Percentiles rank a stretch among this genome's conserved stretches.
phyloP scores from a whole-genome alignment of 2,329 filamentous ascomycete genomes.

The Neurospora sp. region DNA sequence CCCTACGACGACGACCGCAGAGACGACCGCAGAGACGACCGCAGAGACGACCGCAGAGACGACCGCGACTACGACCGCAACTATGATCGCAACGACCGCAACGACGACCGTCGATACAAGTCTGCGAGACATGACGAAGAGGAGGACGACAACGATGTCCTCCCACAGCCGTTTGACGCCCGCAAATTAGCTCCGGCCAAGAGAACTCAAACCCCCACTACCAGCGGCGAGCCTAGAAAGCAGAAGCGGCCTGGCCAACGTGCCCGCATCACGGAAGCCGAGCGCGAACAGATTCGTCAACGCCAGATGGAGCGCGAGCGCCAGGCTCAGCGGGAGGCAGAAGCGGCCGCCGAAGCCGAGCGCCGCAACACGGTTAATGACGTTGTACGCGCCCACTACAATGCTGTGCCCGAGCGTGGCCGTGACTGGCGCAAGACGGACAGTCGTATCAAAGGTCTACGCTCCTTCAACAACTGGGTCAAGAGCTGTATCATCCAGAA shows the following conservation, averaged over 20 bases:
- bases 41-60: neutral
- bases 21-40: neutral
- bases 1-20: neutral
- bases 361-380: constrained; percentile 54
- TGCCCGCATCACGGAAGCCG: constrained; percentile 55
- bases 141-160: constrained; percentile 28
- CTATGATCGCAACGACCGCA: neutral
- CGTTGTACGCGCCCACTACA: constrained; percentile 89
- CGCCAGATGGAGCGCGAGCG: constrained; percentile 47
- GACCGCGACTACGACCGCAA: neutral
- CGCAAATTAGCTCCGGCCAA: constrained; percentile 48
- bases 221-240: constrained; percentile 43
- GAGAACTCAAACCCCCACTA: constrained; percentile 43
- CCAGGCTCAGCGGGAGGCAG: constrained; percentile 27
- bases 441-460: constrained; percentile 87
- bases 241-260: constrained; percentile 59
- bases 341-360: constrained; percentile 26
- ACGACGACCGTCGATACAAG: constrained; percentile 10
- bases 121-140: constrained; percentile 18
- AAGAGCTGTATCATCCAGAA: constrained; percentile 97
- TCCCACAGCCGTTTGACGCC: constrained; percentile 53
- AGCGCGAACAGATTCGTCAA: constrained; percentile 58
- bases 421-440: constrained; percentile 92
- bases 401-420: constrained; percentile 85
- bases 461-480: constrained; percentile 97